Base-by-base conservation (phyloP, 192 early-diverging fungal genomes). In the Podila epicladia region DNA sequence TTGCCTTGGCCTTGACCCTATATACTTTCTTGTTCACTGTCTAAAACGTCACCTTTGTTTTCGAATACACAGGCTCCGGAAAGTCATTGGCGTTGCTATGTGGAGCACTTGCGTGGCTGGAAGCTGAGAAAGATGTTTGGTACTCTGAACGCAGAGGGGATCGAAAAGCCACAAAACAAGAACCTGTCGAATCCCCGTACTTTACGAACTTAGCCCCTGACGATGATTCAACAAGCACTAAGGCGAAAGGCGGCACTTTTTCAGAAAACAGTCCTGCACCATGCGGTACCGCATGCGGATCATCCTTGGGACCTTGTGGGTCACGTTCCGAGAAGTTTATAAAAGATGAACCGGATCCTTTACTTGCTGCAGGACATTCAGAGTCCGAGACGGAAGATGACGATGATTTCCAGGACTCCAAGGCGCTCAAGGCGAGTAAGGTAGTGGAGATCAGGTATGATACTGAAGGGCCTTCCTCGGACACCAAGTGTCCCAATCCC, bases 41-140 rank as follows among this genome's bases (percentile, higher is more conserved):
- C 41, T 37, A 37, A 37, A 37, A 37, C 7, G 9, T 22, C 26
- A 8, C 26, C 8, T 58, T 38, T 9, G 0, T 24, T 24, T 12
- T 53, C 9, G 24, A 26, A 45, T 11, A 13, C 1, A 71, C 45
- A 72, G 94, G 94, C 1, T 94, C 94, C 12, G 94, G 94, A 33
- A 96, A 96, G 71, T 92, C 93, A 4, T 66, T 96, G 32, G 91
- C 91, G 0, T 65, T 96, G 32, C 72, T 96, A 22, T 93, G 92
- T 65, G 87, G 93, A 1, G 77, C 86, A 1, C 74, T 96, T 33
- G 92, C 90, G 0, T 95, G 94, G 94, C 67, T 86, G 24, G 82
- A 86, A 49, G 68, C 75, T 11, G 83, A 77, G 55, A 67, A 78
- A 48, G 29, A 3, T 29, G 29, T 29, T 3, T 29, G 29, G 29